Base-by-base conservation (phyloP, 148 eudicot species). In the Spergularia marina region DNA sequence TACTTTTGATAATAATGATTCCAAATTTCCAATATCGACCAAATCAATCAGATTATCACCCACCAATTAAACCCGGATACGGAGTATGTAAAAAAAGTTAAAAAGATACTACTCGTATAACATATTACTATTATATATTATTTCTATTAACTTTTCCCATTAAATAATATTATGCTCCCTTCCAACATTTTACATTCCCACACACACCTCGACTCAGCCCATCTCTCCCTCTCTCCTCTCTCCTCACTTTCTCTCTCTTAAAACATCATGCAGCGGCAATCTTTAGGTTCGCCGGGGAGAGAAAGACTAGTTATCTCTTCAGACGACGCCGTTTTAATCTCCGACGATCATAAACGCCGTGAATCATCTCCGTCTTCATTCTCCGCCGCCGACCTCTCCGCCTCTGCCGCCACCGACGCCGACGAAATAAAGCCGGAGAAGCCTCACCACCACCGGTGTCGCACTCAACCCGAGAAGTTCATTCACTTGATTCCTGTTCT, bases 401-500 rank as follows among this genome's bases (percentile, higher is more conserved):
- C 8, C 70, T 2, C 36, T 3, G 73, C 30, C 68, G 74, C 7
- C 63, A 65, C 55, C 72, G 83, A 56, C 25, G 79, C 64, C 53
- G 78, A 84, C 12, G 84, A 89, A 71, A 44, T 76, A n/a, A 88
- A 91, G 84, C 83, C 87, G 41, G 84, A 79, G 53, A 90, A 87
- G 74, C 81, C 88, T 77, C 78, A 30, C 36, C 36, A 30, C 36
- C 36, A n/a, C 56, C 81, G 77, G 53, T 53, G 61, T 20, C 76
- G 63, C 36, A 74, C 61, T 57, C 71, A 65, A 23, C 80, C 89
- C 9, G 88, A 88, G 55, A 90, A 58, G 65, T 82, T 82, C 84
- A 74, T 92, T 49, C 96, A 93, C 71, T 49, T 86, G 47, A 91
- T 93, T 53, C 98, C 98, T 23, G 58, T 91, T 55, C 89, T 93